Conservation (phyloP, 108 stramenopile species). For the Cyclostephanos invisitatus region DNA sequence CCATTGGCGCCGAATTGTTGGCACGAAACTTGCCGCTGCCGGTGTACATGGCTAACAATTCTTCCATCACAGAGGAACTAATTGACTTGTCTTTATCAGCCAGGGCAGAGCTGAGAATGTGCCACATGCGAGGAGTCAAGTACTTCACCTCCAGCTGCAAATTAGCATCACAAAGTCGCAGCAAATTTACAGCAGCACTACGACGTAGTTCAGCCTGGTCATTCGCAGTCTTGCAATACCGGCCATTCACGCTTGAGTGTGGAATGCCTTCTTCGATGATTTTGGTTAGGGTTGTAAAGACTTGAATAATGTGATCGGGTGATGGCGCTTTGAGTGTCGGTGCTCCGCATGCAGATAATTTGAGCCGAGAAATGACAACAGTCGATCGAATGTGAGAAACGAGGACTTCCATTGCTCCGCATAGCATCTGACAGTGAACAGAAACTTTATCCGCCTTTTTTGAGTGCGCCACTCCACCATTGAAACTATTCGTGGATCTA, state of each 20-base stretch:
- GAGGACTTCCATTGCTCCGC: slow-evolving; percentile 80
- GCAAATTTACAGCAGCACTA: slow-evolving; percentile 67
- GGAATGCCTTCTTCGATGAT: slow-evolving; percentile 62
- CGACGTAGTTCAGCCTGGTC: slow-evolving; percentile 73
- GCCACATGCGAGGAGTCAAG: slow-evolving; percentile 67
- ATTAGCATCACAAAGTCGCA: slow-evolving; percentile 77
- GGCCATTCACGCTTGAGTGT: slow-evolving; percentile 52
- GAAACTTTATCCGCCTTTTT: slow-evolving; percentile 56
- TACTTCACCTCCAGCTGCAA: slow-evolving; percentile 61
- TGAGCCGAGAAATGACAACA: slow-evolving; percentile 28
- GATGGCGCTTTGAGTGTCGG: slow-evolving; percentile 33
- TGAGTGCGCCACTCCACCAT: slow-evolving; percentile 18
- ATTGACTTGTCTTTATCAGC: slow-evolving; percentile 66
- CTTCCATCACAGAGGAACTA: slow-evolving; percentile 61
- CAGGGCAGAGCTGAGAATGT: slow-evolving; percentile 54
- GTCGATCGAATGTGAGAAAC: slow-evolving; percentile 66
- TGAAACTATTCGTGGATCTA: slow-evolving; percentile 14
- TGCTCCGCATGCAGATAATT: slow-evolving; percentile 10
- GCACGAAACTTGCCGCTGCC: slow-evolving; percentile 64
- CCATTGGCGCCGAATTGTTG: slow-evolving; percentile 24
- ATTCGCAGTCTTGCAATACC: slow-evolving; percentile 43
- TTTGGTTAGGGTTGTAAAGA: slow-evolving; percentile 49
- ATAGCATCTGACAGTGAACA: slow-evolving; percentile 58
- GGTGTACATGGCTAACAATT: slow-evolving; percentile 69
- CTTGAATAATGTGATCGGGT: slow-evolving; percentile 33